Percentiles rank a stretch among this genome's conserved stretches.
Evolutionary conservation across 2,329 filamentous ascomycete species (phyloP).

Genomic region (Pseudofabraea citricarpa): DNA sequence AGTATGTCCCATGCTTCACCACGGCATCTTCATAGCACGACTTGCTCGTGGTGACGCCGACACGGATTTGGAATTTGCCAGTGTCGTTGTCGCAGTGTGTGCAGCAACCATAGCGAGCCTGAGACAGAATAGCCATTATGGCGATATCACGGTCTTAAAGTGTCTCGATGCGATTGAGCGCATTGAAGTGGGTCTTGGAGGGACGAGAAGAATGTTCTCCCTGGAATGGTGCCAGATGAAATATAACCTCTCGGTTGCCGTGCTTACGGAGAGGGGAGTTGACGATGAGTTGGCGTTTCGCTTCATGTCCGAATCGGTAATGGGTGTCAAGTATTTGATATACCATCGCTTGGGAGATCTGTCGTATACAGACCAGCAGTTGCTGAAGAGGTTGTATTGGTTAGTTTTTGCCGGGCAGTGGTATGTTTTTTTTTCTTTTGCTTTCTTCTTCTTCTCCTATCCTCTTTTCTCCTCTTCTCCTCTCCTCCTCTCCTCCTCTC

Average conservation of each 20-base stretch:
- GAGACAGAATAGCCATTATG: slow-evolving; percentile 20
- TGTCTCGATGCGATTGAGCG: slow-evolving; percentile 27
- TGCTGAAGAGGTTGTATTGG: slow-evolving; percentile 31
- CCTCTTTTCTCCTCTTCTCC: too few species aligned
- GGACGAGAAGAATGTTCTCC: slow-evolving; percentile 19
- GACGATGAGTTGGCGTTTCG: slow-evolving; percentile 8
- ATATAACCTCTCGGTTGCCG: slow-evolving; percentile 30
- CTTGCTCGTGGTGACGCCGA: slow-evolving; percentile 19
- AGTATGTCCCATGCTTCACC: slow-evolving; percentile 29
- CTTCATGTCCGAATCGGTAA: slow-evolving; percentile 19
- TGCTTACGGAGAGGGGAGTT: slow-evolving; percentile 10
- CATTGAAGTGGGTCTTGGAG: slow-evolving; percentile 20
- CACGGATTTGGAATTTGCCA: slow-evolving; percentile 26
- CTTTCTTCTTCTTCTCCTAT: too few species aligned
- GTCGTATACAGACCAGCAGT: slow-evolving; percentile 24
- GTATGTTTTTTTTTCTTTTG: slow-evolving; percentile 16
- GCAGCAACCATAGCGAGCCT: slow-evolving; percentile 30
- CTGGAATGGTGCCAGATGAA: slow-evolving; percentile 32
- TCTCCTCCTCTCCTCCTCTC: too few species aligned
- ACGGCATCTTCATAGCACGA: slow-evolving; percentile 13
- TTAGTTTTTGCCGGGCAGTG: slow-evolving; percentile 27
- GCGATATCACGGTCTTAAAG: slow-evolving; percentile 22
- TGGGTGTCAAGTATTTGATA: slow-evolving; percentile 26
- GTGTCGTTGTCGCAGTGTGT: slow-evolving; percentile 30
- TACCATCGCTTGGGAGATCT: slow-evolving; percentile 23